A percentile compares a stretch with the other conserved stretches of the same genome.
Conservation (phyloP, 805 yeast species). For the Scheffersomyces spartinae region DNA sequence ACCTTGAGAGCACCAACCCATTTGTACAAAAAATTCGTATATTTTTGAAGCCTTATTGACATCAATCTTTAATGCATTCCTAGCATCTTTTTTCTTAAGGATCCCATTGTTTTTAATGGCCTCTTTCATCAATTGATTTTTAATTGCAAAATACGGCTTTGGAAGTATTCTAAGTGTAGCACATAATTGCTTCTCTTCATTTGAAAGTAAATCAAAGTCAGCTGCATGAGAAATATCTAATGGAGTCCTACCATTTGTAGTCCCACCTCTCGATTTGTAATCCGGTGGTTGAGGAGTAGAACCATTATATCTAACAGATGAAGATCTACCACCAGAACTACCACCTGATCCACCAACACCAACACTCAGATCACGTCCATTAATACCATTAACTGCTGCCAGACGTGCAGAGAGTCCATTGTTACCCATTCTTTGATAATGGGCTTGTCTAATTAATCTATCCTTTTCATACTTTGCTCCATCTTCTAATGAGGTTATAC, state of each 20-base stretch:
- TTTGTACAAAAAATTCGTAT: slow-evolving; percentile 85
- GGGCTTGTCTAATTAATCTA: slow-evolving; percentile 54
- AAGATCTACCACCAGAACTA: slow-evolving; percentile 5
- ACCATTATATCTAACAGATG: neutral
- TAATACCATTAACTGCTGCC: too few relatives aligned
- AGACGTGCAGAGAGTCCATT: too few relatives aligned
- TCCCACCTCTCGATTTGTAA: slow-evolving; percentile 1
- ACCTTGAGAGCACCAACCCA: slow-evolving; percentile 67
- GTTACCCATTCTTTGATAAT: slow-evolving; percentile 44
- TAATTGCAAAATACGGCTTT: slow-evolving; percentile 87
- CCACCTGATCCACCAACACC: too few relatives aligned
- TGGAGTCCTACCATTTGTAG: slow-evolving; percentile 13
- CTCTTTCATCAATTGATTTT: slow-evolving; percentile 81
- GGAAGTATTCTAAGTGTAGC: slow-evolving; percentile 77
- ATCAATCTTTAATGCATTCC: slow-evolving; percentile 76
- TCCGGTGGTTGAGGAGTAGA: neutral
- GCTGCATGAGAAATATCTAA: slow-evolving; percentile 67
- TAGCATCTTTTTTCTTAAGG: slow-evolving; percentile 73
- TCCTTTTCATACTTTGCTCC: slow-evolving; percentile 87
- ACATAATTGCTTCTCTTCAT: slow-evolving; percentile 84
- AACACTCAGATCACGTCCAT: too few relatives aligned
- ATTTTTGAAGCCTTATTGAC: slow-evolving; percentile 77
- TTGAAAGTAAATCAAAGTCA: slow-evolving; percentile 71
- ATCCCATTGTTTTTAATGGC: slow-evolving; percentile 76
- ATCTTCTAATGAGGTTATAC: slow-evolving; percentile 71